Conservation (phyloP, 2,329 filamentous ascomycete species). For the Dactylellina cionopaga region DNA sequence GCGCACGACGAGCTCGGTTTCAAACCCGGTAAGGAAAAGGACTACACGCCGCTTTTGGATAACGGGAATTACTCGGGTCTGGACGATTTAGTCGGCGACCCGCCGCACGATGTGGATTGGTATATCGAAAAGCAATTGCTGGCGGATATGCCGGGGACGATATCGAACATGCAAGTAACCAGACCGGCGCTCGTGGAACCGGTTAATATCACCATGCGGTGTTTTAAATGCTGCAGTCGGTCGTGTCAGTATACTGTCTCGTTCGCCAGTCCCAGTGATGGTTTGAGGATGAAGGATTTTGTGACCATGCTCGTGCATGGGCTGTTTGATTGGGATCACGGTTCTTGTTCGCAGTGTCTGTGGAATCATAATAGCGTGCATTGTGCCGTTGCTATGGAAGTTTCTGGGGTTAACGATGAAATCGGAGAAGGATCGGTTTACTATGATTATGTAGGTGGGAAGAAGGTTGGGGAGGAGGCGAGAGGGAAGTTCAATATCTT, state of each 20-base stretch:
- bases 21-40: constrained; percentile 38
- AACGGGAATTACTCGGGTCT: constrained; percentile 45
- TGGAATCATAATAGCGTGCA: constrained; percentile 49
- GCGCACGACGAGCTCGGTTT: constrained; percentile 43
- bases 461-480: constrained; percentile 24
- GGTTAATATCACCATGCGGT: constrained; percentile 44
- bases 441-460: constrained; percentile 40
- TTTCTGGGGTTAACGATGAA: constrained; percentile 20
- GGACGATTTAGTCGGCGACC: constrained; percentile 40
- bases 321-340: constrained; percentile 49
- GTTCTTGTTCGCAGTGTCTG: constrained; percentile 32
- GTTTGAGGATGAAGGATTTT: constrained; percentile 36
- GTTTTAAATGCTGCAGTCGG: constrained; percentile 33
- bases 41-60: constrained; percentile 43
- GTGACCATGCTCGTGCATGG: constrained; percentile 39
- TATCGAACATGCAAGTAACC: constrained; percentile 37
- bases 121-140: constrained; percentile 47
- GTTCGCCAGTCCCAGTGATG: constrained; percentile 26
- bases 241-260: constrained; percentile 39
- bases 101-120: constrained; percentile 43
- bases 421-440: constrained; percentile 39
- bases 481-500: constrained; percentile 37
- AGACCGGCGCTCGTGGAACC: constrained; percentile 38
- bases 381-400: constrained; percentile 43
- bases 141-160: constrained; percentile 28